Evolutionary conservation across 306 rosid genomes (phyloP), one percentile per base, ranked within the genome.

Genomic region (Astragalus glycyphyllos): DNA sequence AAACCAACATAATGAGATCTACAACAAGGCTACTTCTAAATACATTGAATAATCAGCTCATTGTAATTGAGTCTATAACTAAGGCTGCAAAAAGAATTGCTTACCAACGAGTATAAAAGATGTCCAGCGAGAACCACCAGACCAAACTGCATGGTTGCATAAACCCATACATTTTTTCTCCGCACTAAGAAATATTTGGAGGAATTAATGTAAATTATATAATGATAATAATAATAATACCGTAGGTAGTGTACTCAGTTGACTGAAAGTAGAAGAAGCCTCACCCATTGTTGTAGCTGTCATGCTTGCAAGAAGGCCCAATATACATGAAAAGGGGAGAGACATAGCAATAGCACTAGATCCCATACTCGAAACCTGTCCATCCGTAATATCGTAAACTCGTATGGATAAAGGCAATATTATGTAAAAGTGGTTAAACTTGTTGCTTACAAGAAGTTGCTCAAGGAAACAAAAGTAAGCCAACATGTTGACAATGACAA

Each of bases 221-320:
- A n/a, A n/a, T n/a, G n/a, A n/a, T n/a, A n/a, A n/a, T n/a, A 20
- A 20, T 20, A 20, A 51, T 10, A 57, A 58, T 14, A 32, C 12
- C 11, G 11, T 37, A 62, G 54, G 56, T 53, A 62, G 68, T 32
- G 37, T 50, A 40, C 7, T 67, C 17, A 10, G 45, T 53, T 64
- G 54, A 59, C 56, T 1, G 44, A 53, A 20, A 63, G 38, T 73
- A 45, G 37, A 72, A 62, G 38, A 58, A 76, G 42, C 14, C 79
- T 15, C 73, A 89, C 97, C 96, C 94, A 89, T 92, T 62, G 96
- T 86, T 42, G 87, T 80, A 49, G 97, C 71, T 41, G 97, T 77
- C 88, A 92, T 83, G 76, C 94, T 87, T 73, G 94, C 89, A 76
- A 89, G 81, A 78, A 86, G 96, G 47, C 97, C 94, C 76, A 89